phyloP scores from a whole-genome alignment of 148 eudicot genomes.

The Vaccinium vitisidaea region DNA sequence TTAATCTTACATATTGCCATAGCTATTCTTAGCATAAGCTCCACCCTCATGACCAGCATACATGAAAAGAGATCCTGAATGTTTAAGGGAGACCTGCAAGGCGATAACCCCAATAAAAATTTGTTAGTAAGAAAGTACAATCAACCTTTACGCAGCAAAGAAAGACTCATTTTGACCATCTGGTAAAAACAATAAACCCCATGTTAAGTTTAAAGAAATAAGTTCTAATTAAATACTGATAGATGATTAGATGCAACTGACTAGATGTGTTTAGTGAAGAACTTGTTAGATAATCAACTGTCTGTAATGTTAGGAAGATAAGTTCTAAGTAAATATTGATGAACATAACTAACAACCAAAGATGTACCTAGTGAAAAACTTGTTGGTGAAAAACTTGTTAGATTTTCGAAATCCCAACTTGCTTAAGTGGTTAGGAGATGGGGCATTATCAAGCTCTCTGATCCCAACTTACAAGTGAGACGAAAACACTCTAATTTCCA shows the following conservation, averaged over 20 bases:
- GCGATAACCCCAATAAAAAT: not conserved
- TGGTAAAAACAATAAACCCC: not conserved
- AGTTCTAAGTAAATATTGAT: not conserved
- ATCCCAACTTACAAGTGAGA: not conserved
- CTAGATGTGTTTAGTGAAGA: too few species aligned
- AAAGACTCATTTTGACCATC: not conserved
- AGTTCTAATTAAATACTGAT: not conserved
- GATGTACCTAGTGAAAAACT: not conserved
- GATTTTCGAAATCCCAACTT: not conserved
- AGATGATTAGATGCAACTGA: too few species aligned
- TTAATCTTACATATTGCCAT: conserved; percentile 78
- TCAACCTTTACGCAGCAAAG: conserved; percentile 1
- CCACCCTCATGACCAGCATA: conserved; percentile 98
- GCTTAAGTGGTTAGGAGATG: not conserved
- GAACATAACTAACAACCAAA: not conserved
- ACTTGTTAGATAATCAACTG: too few species aligned
- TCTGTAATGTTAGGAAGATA: not conserved
- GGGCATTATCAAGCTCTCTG: not conserved
- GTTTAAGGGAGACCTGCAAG: conserved; percentile 90
- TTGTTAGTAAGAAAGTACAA: not conserved
- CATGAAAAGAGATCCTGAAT: conserved; percentile 98
- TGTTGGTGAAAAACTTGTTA: not conserved
- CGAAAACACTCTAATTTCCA: not conserved
- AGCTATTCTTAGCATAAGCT: conserved; percentile 98
- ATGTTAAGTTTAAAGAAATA: not conserved